Conservation (phyloP, 331 rosid species). For the Saraca asoca region DNA sequence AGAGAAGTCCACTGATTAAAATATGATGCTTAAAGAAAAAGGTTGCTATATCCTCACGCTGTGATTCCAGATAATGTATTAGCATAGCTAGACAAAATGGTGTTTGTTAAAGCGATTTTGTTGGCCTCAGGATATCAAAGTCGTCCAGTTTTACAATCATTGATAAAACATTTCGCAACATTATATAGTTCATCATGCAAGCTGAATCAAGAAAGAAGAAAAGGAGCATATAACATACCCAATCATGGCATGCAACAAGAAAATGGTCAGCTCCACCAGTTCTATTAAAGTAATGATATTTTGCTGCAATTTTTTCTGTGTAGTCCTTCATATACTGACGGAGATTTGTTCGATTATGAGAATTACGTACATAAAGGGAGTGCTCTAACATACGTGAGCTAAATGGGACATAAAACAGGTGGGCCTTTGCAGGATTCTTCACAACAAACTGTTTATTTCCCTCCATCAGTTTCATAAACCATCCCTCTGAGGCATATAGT, state of each 20-base stretch:
- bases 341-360: constrained; percentile 91
- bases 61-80: not conserved
- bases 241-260: constrained; percentile 97
- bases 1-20: constrained; percentile 1
- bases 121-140: constrained; percentile 17
- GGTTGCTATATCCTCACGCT: constrained; percentile 1
- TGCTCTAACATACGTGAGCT: constrained; percentile 77
- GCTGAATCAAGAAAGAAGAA: constrained; percentile 20
- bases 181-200: constrained; percentile 30
- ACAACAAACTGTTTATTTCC: constrained; percentile 64
- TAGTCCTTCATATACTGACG: constrained; percentile 72
- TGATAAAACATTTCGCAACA: constrained; percentile 4
- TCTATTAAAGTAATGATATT: constrained; percentile 74
- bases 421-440: constrained; percentile 83
- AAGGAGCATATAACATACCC: constrained; percentile 54
- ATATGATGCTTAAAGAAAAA: constrained; percentile 21
- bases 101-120: too few relatives aligned
- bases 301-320: constrained; percentile 70
- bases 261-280: constrained; percentile 94
- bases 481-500: constrained; percentile 89
- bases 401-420: constrained; percentile 90
- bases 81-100: not conserved
- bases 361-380: constrained; percentile 72
- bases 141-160: constrained; percentile 19
- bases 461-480: constrained; percentile 98